phyloP scores from a whole-genome alignment of 129 eudicot genomes.

The Escallonia rubra region DNA sequence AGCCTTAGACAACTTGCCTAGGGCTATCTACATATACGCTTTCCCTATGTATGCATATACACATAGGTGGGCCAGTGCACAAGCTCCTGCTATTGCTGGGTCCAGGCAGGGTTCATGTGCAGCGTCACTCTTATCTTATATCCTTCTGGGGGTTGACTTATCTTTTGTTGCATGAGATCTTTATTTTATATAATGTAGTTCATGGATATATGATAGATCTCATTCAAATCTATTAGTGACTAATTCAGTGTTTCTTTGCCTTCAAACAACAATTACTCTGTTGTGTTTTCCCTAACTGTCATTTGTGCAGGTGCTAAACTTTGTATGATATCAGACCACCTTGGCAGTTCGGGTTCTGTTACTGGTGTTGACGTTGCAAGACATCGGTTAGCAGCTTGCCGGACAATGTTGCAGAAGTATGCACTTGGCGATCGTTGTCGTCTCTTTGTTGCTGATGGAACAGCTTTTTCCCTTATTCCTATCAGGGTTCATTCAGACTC shows the following conservation, averaged over 20 bases:
- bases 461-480: constrained; percentile 69
- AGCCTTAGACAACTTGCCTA: too few relatives aligned
- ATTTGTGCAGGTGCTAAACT: constrained; percentile 79
- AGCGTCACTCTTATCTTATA: too few relatives aligned
- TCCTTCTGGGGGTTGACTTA: background rate
- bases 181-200: background rate
- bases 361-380: constrained; percentile 93
- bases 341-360: constrained; percentile 84
- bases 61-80: too few relatives aligned
- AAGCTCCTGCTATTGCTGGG: too few relatives aligned
- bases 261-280: background rate
- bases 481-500: constrained; percentile 28
- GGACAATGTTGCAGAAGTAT: constrained; percentile 79
- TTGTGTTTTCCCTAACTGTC: background rate
- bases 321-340: constrained; percentile 84
- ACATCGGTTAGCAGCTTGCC: constrained; percentile 92
- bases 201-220: background rate
- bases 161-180: background rate
- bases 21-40: too few relatives aligned
- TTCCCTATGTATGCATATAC: too few relatives aligned
- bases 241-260: background rate
- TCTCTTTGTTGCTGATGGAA: constrained; percentile 93
- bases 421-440: constrained; percentile 79
- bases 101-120: too few relatives aligned
- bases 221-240: background rate